These are phyloP conservation scores for Rauvolfia tetraphylla DNA, from an alignment of 257 asterid species.

Conservation along the genomic window DNA sequence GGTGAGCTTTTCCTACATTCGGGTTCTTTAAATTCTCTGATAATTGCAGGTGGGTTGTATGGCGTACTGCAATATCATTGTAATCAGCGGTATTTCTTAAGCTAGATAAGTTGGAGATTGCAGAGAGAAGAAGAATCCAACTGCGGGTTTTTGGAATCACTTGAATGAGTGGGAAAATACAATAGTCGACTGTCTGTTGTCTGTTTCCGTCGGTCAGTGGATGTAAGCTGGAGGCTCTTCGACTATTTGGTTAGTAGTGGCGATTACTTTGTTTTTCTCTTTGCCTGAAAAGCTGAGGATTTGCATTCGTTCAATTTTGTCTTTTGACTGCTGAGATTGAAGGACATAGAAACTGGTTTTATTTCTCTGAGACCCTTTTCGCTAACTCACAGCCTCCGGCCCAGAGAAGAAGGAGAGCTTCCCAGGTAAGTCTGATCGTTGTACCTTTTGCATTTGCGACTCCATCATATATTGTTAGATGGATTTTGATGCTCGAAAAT, in stretches of 20 bases:
- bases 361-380: no score
- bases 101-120: not conserved
- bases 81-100: no score
- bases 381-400: not conserved
- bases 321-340: not conserved
- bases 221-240: not conserved
- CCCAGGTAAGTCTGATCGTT: not conserved
- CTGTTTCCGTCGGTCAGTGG: not conserved
- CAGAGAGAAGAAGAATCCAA: slow-evolving; percentile 5
- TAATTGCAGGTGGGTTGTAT: not conserved
- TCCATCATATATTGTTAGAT: not conserved
- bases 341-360: not conserved
- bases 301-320: not conserved
- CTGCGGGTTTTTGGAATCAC: not conserved
- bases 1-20: not conserved
- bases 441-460: not conserved
- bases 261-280: not conserved
- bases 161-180: not conserved
- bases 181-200: no score
- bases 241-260: not conserved
- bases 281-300: not conserved
- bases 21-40: slow-evolving; percentile 1
- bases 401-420: not conserved
- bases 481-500: not conserved
- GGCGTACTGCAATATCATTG: no score